phyloP scores from a whole-genome alignment of 1,284 basidiomycete species.

The Puccinia horiana region DNA sequence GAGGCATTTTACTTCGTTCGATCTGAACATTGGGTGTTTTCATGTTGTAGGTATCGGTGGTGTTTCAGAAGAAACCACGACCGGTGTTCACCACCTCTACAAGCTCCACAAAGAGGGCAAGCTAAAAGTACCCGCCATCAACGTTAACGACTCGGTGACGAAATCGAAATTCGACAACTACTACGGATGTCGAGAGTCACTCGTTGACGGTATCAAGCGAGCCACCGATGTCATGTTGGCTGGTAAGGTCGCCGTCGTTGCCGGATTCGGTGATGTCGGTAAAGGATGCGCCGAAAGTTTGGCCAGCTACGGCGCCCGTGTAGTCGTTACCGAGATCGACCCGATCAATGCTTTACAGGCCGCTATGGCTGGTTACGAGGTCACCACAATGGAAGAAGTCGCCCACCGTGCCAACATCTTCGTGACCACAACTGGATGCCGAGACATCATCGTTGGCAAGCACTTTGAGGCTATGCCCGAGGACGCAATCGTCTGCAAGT shows the following conservation, averaged over 20 bases:
- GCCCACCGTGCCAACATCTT: slow-evolving; percentile 87
- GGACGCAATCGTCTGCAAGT: slow-evolving; percentile 99
- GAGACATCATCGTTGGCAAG: slow-evolving; percentile 91
- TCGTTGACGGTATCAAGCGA: slow-evolving; percentile 99
- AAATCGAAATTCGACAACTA: slow-evolving; percentile 96
- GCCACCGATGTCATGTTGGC: slow-evolving; percentile 99
- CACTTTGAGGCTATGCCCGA: slow-evolving; percentile 95
- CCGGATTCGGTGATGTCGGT: slow-evolving; percentile 97
- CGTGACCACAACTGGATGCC: slow-evolving; percentile 97
- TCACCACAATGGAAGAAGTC: slow-evolving; percentile 96
- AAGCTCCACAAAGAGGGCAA: slow-evolving; percentile 92
- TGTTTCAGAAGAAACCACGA: slow-evolving; percentile 98
- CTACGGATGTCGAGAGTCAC: slow-evolving; percentile 98
- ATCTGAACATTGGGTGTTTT: background rate
- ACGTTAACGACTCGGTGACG: slow-evolving; percentile 98
- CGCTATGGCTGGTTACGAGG: slow-evolving; percentile 99
- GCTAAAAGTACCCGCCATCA: slow-evolving; percentile 97
- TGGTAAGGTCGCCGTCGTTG: slow-evolving; percentile 97
- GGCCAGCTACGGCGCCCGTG: slow-evolving; percentile 92
- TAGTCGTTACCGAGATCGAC: slow-evolving; percentile 96
- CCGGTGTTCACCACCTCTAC: slow-evolving; percentile 99
- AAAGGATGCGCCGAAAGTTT: slow-evolving; percentile 99
- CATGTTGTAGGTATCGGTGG: slow-evolving; percentile 72
- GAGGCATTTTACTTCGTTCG: too few species aligned
- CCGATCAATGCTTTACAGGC: slow-evolving; percentile 99